Conservation (phyloP, 2,329 filamentous ascomycete genomes). For the Penicillium thymicola region DNA sequence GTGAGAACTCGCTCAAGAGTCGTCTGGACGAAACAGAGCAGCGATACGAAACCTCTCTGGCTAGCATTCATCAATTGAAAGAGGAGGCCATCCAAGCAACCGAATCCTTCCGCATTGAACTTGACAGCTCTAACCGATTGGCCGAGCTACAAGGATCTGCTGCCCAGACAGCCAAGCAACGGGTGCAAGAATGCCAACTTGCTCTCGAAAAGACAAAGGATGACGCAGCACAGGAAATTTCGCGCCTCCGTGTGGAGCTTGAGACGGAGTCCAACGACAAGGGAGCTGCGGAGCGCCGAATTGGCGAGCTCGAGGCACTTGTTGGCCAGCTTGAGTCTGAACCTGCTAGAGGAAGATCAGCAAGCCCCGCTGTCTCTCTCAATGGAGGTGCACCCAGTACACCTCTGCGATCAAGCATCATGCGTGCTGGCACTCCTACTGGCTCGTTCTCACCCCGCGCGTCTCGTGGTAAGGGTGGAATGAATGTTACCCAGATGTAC, state of each 20-base stretch:
- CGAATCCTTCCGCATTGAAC: slow-evolving; percentile 80
- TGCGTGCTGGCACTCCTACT: slow-evolving; percentile 43
- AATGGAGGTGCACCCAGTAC: slow-evolving; percentile 51
- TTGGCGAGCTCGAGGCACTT: slow-evolving; percentile 63
- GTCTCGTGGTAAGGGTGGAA: slow-evolving; percentile 51
- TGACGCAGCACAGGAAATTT: slow-evolving; percentile 59
- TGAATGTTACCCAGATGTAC: slow-evolving; percentile 63
- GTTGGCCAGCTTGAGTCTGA: slow-evolving; percentile 60
- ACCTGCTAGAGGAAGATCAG: slow-evolving; percentile 45
- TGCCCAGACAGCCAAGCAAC: slow-evolving; percentile 58
- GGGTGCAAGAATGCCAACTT: slow-evolving; percentile 56
- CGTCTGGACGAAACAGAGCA: slow-evolving; percentile 79
- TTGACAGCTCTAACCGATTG: slow-evolving; percentile 75
- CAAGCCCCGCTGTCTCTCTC: slow-evolving; percentile 52
- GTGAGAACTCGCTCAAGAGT: slow-evolving; percentile 74
- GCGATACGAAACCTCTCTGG: slow-evolving; percentile 80
- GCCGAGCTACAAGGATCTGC: slow-evolving; percentile 66
- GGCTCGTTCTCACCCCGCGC: slow-evolving; percentile 53
- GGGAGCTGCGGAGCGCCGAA: slow-evolving; percentile 58
- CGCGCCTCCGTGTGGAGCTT: slow-evolving; percentile 51
- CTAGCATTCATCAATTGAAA: slow-evolving; percentile 78
- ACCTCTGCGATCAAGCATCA: slow-evolving; percentile 42
- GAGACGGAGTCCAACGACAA: slow-evolving; percentile 59
- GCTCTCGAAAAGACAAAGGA: slow-evolving; percentile 59
- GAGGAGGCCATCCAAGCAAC: slow-evolving; percentile 78